Conservation (phyloP, 371 early-diverging fungal genomes). For the Actinomortierella wolfii region DNA sequence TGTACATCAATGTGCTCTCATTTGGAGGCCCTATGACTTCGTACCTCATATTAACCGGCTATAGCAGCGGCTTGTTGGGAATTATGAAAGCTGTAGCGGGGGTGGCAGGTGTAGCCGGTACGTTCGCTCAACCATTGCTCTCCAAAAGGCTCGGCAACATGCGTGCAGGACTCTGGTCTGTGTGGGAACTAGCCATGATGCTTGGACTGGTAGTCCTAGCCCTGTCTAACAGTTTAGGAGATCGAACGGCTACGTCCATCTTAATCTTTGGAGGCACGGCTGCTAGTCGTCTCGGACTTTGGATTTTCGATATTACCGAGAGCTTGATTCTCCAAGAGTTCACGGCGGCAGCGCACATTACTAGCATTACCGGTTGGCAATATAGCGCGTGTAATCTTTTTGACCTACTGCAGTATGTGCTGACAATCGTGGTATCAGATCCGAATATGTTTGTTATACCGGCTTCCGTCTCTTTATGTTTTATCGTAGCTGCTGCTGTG, state of each 20-base stretch:
- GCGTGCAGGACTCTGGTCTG: constrained; percentile 28
- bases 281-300: constrained; percentile 21
- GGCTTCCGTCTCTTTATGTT: constrained; percentile 17
- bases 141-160: constrained; percentile 24
- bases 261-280: constrained; percentile 31
- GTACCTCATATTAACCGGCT: constrained; percentile 26
- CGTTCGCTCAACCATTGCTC: constrained; percentile 9
- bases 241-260: constrained; percentile 7
- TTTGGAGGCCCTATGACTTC: constrained; percentile 32
- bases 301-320: constrained; percentile 32
- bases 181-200: constrained; percentile 19
- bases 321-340: constrained; percentile 22
- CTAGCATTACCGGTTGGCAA: constrained; percentile 29
- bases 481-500: constrained; percentile 10
- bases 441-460: constrained; percentile 20
- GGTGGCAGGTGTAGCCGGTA: constrained; percentile 22
- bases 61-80: constrained; percentile 17
- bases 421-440: constrained; percentile 22
- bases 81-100: constrained; percentile 28
- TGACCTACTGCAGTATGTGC: constrained; percentile 19
- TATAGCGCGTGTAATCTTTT: constrained; percentile 23
- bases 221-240: constrained; percentile 4
- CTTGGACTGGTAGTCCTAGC: constrained; percentile 10
- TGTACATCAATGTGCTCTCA: constrained; percentile 34
- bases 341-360: constrained; percentile 16